These are phyloP conservation scores for Hypomyces perniciosus DNA, from an alignment of 2,329 filamentous ascomycete species.

Conservation along the genomic window DNA sequence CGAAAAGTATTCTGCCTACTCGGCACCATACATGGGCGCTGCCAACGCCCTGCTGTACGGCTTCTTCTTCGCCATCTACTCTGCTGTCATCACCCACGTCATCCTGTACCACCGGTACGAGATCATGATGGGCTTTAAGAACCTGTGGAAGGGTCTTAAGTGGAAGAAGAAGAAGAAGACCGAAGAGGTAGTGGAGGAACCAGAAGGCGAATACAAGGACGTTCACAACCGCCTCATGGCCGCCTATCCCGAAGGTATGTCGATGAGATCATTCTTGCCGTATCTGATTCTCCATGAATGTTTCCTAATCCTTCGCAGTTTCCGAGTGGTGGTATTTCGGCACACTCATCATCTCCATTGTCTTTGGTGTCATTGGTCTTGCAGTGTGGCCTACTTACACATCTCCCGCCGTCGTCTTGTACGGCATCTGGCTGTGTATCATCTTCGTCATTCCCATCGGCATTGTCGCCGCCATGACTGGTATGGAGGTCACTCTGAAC, in stretches of 20 bases:
- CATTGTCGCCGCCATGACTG: conserved; percentile 49
- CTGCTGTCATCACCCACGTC: conserved; percentile 47
- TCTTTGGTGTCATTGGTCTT: conserved; percentile 42
- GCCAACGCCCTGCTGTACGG: conserved; percentile 27
- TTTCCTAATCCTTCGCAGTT: too few species aligned
- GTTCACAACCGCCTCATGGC: conserved; percentile 46
- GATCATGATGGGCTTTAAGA: conserved; percentile 43
- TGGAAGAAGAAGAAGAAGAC: conserved; percentile 32
- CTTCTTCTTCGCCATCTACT: conserved; percentile 28
- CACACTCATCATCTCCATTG: conserved; percentile 38
- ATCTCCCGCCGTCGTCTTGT: conserved; percentile 45
- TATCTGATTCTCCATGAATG: too few species aligned
- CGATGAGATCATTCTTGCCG: too few species aligned
- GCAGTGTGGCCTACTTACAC: conserved; percentile 46
- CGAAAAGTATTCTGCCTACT: conserved; percentile 31
- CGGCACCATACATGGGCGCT: conserved; percentile 28
- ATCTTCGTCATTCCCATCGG: conserved; percentile 47
- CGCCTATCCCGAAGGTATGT: conserved; percentile 39
- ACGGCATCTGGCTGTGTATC: conserved; percentile 42
- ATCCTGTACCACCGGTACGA: conserved; percentile 47
- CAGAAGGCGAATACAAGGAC: conserved; percentile 36
- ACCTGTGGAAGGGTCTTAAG: conserved; percentile 39
- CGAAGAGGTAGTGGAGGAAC: too few species aligned
- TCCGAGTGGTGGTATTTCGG: conserved; percentile 51
- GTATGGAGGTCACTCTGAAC: conserved; percentile 46